Evolutionary conservation across 352 stramenopile genomes (phyloP), one percentile per base, ranked within the genome.

Genomic region (Globisporangium cederbergense): DNA sequence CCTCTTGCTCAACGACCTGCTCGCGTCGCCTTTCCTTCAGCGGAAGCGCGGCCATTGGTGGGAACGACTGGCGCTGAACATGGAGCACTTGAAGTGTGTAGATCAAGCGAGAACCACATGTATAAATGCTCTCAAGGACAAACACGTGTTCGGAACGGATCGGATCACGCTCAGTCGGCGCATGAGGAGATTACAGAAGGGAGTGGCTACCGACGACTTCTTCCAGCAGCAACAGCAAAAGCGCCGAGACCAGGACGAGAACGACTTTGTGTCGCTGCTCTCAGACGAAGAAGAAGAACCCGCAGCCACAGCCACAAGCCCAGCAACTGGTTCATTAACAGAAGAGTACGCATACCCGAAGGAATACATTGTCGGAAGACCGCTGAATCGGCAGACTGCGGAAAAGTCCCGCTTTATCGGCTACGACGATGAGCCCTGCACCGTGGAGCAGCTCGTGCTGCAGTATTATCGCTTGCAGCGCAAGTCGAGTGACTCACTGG

Each of bases 371-470:
- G 62, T 91, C 1, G 86, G 83, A 3, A 73, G 86, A 47, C 86
- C 86, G 20, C 67, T 93, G 16, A 95, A 93, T 70, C 83, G 85
- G 8, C 71, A 78, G 61, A 91, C 72, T 7, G 85, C 83, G 1
- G 77, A 91, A 50, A 95, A 95, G 45, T 96, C 86, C 16, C 75
- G 86, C 0, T 97, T 97, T 40, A 82, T 97, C 34, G 89, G 89
- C 10, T 96, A 92, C 63, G 89, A 94, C 32, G 86, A 96, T 54
- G 86, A 92, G 43, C 81, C 81, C 7, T 96, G 86, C 45, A 88
- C 77, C 5, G 89, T 96, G 5, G 89, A 97, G 58, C 80, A 91
- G 56, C 76, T 97, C 47, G 88, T 93, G 14, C 52, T 96, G 11
- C 88, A 96, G 65, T 78, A 91, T 46, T 95, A 89, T 49, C 72